Evolutionary conservation across 768 basidiomycete genomes (phyloP).

Genomic region (Ramaria sp.): DNA sequence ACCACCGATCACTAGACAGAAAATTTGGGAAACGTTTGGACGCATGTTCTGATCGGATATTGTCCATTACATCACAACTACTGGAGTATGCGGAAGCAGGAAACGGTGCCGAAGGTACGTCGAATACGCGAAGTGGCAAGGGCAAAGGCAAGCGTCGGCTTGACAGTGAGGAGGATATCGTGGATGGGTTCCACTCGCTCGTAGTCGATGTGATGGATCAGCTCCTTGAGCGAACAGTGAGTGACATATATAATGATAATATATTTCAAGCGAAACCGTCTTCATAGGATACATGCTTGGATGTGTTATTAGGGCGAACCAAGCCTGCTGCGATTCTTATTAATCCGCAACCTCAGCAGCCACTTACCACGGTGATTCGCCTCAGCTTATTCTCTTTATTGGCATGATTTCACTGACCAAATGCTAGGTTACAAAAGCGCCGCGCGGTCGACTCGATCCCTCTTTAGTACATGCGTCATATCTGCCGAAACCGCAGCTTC

Average conservation of each 20-base stretch:
- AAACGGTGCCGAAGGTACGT: slow-evolving; percentile 18
- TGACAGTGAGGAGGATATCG: slow-evolving; percentile 65
- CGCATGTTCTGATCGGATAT: slow-evolving; percentile 49
- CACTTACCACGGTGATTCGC: slow-evolving; percentile 11
- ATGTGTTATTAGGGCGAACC: slow-evolving; percentile 61
- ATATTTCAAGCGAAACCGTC: background rate
- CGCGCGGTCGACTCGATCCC: slow-evolving; percentile 40
- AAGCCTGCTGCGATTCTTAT: slow-evolving; percentile 58
- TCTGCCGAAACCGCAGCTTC: slow-evolving; percentile 72
- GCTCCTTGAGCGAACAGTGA: slow-evolving; percentile 72
- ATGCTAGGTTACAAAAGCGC: no score
- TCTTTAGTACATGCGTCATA: slow-evolving; percentile 64
- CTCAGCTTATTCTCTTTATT: no score
- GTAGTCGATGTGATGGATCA: slow-evolving; percentile 82
- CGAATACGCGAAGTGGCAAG: slow-evolving; percentile 14
- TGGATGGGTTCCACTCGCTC: slow-evolving; percentile 69
- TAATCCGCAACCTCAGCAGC: slow-evolving; percentile 27
- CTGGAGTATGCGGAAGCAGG: slow-evolving; percentile 41
- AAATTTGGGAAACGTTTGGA: slow-evolving; percentile 64
- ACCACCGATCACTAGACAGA: slow-evolving; percentile 79
- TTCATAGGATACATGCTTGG: slow-evolving; percentile 70
- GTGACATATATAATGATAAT: slow-evolving; percentile 16
- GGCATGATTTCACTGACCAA: no score
- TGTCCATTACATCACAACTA: slow-evolving; percentile 56
- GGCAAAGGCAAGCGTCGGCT: slow-evolving; percentile 48